phyloP scores from a whole-genome alignment of 1,284 basidiomycete species.

The Cryptococcus deneoformans region DNA sequence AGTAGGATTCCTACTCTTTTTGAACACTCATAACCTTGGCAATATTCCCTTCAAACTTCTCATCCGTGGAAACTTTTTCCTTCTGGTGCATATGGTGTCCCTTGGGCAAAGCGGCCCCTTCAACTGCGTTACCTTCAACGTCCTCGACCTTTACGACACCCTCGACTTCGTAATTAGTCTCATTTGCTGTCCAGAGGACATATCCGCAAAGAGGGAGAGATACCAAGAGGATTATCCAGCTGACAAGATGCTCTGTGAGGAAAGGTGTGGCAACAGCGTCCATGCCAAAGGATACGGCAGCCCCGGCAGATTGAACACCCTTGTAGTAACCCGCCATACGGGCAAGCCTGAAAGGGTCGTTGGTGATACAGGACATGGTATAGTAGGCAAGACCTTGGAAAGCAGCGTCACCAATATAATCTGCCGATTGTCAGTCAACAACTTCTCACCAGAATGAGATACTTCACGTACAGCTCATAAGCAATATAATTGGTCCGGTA shows the following conservation, averaged over 20 bases:
- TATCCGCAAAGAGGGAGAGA: conserved; percentile 31
- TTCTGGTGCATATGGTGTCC: neutral
- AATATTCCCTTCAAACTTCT: neutral
- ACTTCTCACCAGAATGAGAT: neutral
- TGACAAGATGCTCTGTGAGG: conserved; percentile 39
- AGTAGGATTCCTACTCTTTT: too few relatives aligned
- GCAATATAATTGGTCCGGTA: conserved; percentile 29
- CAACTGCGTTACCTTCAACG: conserved; percentile 4
- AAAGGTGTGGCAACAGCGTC: conserved; percentile 51
- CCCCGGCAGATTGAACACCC: conserved; percentile 46
- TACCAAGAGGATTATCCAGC: conserved; percentile 33
- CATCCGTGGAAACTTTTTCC: neutral
- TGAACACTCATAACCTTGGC: too few relatives aligned
- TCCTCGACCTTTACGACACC: conserved; percentile 32
- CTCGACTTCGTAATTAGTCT: conserved; percentile 36
- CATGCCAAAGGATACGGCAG: conserved; percentile 54
- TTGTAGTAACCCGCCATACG: conserved; percentile 49
- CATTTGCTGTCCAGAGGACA: conserved; percentile 28
- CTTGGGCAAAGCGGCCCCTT: too few relatives aligned
- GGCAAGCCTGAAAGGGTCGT: conserved; percentile 42
- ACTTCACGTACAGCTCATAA: conserved; percentile 22
- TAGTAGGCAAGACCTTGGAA: conserved; percentile 49
- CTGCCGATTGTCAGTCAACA: conserved; percentile 2
- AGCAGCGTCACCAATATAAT: conserved; percentile 45
- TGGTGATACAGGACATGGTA: conserved; percentile 21